Evolutionary conservation across 1,284 basidiomycete genomes (phyloP), one percentile per base, ranked within the genome.

Genomic region (Mycosarcoma maydis): DNA sequence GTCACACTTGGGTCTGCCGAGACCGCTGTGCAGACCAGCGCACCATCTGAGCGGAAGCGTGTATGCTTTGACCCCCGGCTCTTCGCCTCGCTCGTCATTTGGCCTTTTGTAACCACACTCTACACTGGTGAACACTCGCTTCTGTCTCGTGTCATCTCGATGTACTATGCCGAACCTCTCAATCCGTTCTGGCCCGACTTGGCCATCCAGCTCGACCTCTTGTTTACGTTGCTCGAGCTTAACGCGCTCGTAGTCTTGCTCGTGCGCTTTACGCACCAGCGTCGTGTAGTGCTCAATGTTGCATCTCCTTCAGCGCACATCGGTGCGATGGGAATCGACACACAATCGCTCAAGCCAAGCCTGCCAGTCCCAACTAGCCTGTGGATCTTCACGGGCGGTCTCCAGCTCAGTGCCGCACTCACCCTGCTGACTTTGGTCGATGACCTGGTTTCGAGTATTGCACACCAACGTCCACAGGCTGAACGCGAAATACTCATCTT

Each of bases 121-220:
- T 44, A 44, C 42, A 22, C 17, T 20, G 42, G 42, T 13, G 13
- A 11, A 5, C 42, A 33, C 30, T 44, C 42, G 42, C 30, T 33
- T 2, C 13, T 44, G 13, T 11, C 19, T 8, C 29, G 29, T 17
- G 26, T 17, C 22, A 14, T 42, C 8, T 11, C 1, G 11, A 6
- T 19, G 1, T 42, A 30, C 27, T 30, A 6, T n/a, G 29, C 19
- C 42, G 24, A 44, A 11, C 20, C 42, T 7, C 17, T n/a, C 20
- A 20, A n/a, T 9, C 20, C 30, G 6, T 24, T 44, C 20, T 33
- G 30, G 30, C 5, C 13, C 10, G 20, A 24, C 30, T 9, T n/a
- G 3, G 19, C 13, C 19, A n/a, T 32, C 2, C 42, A 44, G 14
- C 42, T 44, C 30, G 14, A 13, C 16, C 19, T 44, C 19, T 20